A percentile compares a stretch with the other conserved stretches of the same genome.
These are phyloP conservation scores for Nyctanthes arbortristis DNA, from an alignment of 257 asterid genomes.

Conservation along the genomic window DNA sequence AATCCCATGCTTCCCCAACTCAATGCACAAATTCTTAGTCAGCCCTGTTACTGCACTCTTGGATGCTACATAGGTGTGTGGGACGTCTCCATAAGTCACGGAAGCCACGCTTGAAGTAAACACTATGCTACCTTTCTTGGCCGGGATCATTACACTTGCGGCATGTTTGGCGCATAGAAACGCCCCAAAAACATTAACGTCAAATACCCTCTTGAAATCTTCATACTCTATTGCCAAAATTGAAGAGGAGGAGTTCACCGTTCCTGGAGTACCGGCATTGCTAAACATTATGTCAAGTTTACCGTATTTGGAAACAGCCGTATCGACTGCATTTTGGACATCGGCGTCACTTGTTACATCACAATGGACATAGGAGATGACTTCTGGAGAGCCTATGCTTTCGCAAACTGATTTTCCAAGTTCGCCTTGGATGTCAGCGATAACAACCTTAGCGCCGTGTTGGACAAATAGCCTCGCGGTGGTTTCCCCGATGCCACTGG, in stretches of 20 bases:
- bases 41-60: constrained; percentile 37
- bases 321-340: constrained; percentile 30
- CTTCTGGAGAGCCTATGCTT: constrained; percentile 21
- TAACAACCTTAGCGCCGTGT: constrained; percentile 45
- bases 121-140: constrained; percentile 33
- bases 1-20: constrained; percentile 33
- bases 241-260: background rate
- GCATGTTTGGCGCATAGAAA: constrained; percentile 41
- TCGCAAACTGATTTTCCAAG: constrained; percentile 25
- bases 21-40: constrained; percentile 28
- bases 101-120: constrained; percentile 35
- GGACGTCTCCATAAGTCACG: constrained; percentile 15
- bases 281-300: constrained; percentile 45
- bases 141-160: constrained; percentile 38
- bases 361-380: constrained; percentile 39
- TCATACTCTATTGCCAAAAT: constrained; percentile 20
- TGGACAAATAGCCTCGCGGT: constrained; percentile 28
- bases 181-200: constrained; percentile 39
- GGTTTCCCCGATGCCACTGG: constrained; percentile 44
- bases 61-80: constrained; percentile 28
- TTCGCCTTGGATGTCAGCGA: constrained; percentile 44
- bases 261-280: constrained; percentile 38
- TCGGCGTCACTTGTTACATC: constrained; percentile 41
- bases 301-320: constrained; percentile 39
- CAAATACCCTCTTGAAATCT: constrained; percentile 31